These are phyloP conservation scores for Ophiostoma ulmi DNA, from an alignment of 2,329 filamentous ascomycete genomes.

Conservation along the genomic window DNA sequence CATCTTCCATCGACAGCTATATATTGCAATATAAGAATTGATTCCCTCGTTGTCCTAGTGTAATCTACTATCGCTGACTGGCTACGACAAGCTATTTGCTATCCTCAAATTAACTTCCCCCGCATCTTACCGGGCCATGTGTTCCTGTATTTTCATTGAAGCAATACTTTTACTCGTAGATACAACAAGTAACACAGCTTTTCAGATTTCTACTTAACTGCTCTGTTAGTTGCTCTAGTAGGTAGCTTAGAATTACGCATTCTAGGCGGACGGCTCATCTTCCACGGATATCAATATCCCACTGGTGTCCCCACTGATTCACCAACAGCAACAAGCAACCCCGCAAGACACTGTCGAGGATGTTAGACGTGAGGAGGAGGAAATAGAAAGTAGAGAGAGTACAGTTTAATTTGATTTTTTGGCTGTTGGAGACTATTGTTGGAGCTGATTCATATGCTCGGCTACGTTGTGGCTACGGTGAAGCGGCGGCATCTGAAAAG, in stretches of 20 bases:
- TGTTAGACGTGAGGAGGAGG: not conserved
- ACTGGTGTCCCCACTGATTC: not conserved
- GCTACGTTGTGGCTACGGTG: not conserved
- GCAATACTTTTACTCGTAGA: no score
- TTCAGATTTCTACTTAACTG: no score
- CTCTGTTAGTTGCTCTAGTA: no score
- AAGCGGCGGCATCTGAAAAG: not conserved
- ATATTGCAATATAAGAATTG: not conserved
- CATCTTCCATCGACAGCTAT: not conserved
- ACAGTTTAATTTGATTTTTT: no score
- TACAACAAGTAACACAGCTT: no score
- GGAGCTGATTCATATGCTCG: not conserved
- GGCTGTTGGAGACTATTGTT: not conserved
- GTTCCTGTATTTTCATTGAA: no score
- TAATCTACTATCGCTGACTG: no score
- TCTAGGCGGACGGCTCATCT: not conserved
- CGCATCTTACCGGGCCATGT: no score
- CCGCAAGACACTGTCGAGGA: not conserved
- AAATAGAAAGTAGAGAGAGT: not conserved
- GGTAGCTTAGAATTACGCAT: not conserved
- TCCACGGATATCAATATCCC: not conserved
- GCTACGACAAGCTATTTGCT: no score
- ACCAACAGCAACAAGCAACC: not conserved
- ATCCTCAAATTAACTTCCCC: no score
- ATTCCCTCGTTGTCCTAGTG: no score